These are phyloP conservation scores for Herpomyces periplanetae DNA, from an alignment of 2,329 filamentous ascomycete species.

Conservation along the genomic window DNA sequence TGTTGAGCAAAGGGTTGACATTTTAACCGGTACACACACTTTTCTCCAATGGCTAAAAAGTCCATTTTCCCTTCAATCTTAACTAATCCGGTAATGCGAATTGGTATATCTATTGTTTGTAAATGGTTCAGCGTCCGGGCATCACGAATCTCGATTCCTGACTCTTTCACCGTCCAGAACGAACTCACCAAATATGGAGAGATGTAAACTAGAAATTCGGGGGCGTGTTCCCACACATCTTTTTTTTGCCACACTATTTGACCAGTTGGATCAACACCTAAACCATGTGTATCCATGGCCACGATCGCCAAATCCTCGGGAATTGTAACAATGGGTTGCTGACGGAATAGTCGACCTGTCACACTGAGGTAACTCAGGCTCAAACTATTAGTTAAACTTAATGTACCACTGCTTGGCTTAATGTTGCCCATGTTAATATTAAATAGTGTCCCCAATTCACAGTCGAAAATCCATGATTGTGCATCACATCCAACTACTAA, in stretches of 20 bases:
- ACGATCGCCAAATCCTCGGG: conserved; percentile 49
- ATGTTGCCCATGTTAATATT: conserved; percentile 59
- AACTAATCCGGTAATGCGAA: conserved; percentile 67
- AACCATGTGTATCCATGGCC: conserved; percentile 86
- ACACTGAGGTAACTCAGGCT: conserved; percentile 97
- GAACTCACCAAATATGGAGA: conserved; percentile 74
- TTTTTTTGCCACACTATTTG: conserved; percentile 46
- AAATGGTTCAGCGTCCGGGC: conserved; percentile 62
- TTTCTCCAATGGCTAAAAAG: conserved; percentile 73
- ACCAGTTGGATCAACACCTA: conserved; percentile 55
- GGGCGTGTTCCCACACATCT: conserved; percentile 60
- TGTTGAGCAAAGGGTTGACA: conserved; percentile 68
- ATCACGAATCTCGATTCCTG: conserved; percentile 57
- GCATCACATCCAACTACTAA: conserved; percentile 65
- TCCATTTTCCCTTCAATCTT: too few species aligned
- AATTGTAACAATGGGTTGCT: conserved; percentile 52
- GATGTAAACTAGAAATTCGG: conserved; percentile 70
- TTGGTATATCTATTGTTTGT: conserved; percentile 43
- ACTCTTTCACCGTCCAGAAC: too few species aligned
- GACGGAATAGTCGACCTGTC: too few species aligned
- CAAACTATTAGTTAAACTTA: too few species aligned
- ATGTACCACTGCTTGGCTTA: conserved; percentile 25
- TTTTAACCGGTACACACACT: conserved; percentile 81
- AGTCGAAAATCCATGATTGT: conserved; percentile 59
- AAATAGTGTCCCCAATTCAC: conserved; percentile 26